Evolutionary conservation across 1,139 yeast genomes (phyloP), one percentile per base, ranked within the genome.

Genomic region (Petasospora rhodanensis): DNA sequence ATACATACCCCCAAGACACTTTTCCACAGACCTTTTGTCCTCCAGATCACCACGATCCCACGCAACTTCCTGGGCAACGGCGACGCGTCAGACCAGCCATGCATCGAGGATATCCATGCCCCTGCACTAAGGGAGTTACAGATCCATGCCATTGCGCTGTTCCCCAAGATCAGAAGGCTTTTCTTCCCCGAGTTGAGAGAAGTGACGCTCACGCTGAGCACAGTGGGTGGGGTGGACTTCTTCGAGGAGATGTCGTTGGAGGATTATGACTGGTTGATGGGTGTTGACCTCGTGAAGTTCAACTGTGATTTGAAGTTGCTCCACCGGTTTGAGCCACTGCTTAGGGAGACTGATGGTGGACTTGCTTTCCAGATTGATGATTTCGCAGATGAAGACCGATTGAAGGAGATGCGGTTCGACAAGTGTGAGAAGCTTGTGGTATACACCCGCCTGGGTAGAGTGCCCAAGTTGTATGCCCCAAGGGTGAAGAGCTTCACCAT

Each of bases 51-150:
- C 6, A 26, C 34, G 4, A 12, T 31, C 6, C 29, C 34, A 10
- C 12, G 23, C 9, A 23, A 21, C n/a, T 22, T 31, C 7, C 19
- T 31, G 14, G 17, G 24, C 4, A 17, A 11, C 14, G 24, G 21
- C 4, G 18, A 6, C 18, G n/a, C 21, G 7, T 13, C 22, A n/a
- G 29, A 25, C 8, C 25, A 29, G 21, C 34, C 34, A 3, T 12
- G 25, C 22, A 25, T 31, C 21, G 34, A 31, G 13, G 29, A 25
- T 10, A 31, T 31, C 6, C 13, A 31, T 6, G 34, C 34, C 3
- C 34, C 34, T 9, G 25, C 15, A 3, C 14, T 31, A 17, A 13
- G 22, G 13, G 25, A 16, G 16, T 15, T 31, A 15, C 22, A 25
- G 16, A 8, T 31, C 3, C 34, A 31, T 16, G 26, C 22, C 11